Evolutionary conservation across 2,329 filamentous ascomycete species (phyloP), one percentile per base, ranked within the genome.

Genomic region (Neopestalotiopsis clavispora): DNA sequence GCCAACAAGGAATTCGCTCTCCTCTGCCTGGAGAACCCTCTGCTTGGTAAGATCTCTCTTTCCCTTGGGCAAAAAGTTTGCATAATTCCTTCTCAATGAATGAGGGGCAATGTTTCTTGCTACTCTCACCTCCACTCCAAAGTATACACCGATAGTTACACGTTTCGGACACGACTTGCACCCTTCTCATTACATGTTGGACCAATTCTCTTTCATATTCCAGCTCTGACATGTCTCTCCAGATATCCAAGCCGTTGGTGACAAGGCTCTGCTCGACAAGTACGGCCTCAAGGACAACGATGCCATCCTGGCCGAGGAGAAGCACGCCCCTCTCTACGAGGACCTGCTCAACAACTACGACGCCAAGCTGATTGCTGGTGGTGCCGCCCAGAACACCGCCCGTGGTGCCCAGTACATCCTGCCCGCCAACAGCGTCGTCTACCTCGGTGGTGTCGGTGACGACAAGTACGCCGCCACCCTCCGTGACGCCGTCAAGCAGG

Each of bases 371-470:
- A 96, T 98, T 79, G 94, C 96, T 67, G 96, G 96, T 74, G 96
- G 96, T 78, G 96, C 96, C 68, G 96, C 96, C 38, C 96, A 99
- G 85, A 99, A 99, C 89, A 97, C 94, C 67, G 95, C 96, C 75
- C 92, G 96, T 78, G 96, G 96, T 75, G 96, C 95, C 72, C 94
- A 96, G 90, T 99, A 99, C 87, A 91, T 98, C 73, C 94, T 99
- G 68, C 91, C 94, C 40, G 85, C 92, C 70, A 92, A 97, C 86
- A 95, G 93, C 72, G 94, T 97, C 78, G 90, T 97, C 80, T 99
- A 94, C 88, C 89, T 98, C 74, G 96, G 96, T 75, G 95, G 95
- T 78, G 94, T 97, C 69, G 96, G 96, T 74, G 91, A 95, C 78
- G 96, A 99, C 88, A 96, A 97, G 85, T 98, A 97, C 83, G 93